A percentile compares a stretch with the other conserved stretches of the same genome.
Evolutionary conservation across 305 asterid genomes (phyloP).

Genomic region (Vinca major): DNA sequence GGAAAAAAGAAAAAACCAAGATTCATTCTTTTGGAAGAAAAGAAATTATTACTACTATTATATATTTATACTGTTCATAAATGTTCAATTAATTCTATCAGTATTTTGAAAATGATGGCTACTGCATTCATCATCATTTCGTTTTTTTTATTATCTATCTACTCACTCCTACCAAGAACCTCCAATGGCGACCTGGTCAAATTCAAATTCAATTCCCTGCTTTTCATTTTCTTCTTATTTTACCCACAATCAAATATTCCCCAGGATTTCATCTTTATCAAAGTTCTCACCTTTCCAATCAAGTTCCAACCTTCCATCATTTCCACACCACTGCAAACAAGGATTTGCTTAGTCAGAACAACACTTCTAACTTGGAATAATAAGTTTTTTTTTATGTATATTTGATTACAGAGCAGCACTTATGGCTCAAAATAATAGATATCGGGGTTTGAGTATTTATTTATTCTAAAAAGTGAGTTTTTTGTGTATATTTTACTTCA

Average conservation of each 20-base stretch:
- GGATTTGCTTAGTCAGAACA: too few relatives aligned
- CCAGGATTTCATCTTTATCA: background rate
- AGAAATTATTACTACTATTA: background rate
- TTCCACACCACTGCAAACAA: background rate
- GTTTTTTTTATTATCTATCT: background rate
- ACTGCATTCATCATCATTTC: conserved; percentile 3
- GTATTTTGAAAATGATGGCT: conserved; percentile 3
- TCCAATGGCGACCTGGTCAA: background rate
- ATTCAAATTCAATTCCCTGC: background rate
- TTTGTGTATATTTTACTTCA: too few relatives aligned
- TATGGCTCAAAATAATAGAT: too few relatives aligned
- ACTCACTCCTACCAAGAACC: conserved; percentile 1
- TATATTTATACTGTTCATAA: background rate
- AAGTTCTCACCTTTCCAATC: background rate
- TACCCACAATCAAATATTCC: background rate
- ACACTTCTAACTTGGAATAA: too few relatives aligned
- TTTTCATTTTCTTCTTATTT: background rate
- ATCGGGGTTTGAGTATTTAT: too few relatives aligned
- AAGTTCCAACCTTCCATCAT: background rate
- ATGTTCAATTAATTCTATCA: background rate
- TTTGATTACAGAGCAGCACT: too few relatives aligned
- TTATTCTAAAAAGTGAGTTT: too few relatives aligned
- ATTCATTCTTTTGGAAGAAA: background rate
- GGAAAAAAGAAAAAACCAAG: too few relatives aligned
- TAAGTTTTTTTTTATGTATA: too few relatives aligned